Conservation (phyloP, 352 stramenopile genomes). For the Phytophthora fragariae region DNA sequence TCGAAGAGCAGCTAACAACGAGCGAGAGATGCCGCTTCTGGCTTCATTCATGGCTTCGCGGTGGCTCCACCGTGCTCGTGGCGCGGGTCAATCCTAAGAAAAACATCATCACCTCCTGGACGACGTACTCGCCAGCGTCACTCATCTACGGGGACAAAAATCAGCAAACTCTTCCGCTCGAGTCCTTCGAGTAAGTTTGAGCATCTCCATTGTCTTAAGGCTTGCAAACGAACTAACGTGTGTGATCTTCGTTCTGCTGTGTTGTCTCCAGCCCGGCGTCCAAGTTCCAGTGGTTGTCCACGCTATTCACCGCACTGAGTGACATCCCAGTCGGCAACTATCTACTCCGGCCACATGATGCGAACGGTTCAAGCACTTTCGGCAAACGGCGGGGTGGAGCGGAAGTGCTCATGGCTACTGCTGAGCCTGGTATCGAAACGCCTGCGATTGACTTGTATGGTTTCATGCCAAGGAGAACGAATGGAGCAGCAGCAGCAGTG, state of each 20-base stretch:
- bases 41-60: conserved; percentile 84
- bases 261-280: conserved; percentile 36
- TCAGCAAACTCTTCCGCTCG: conserved; percentile 35
- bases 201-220: background rate
- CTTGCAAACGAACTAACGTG: background rate
- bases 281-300: conserved; percentile 48
- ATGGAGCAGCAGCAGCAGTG: conserved; percentile 2
- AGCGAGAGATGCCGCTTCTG: conserved; percentile 73
- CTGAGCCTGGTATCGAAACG: conserved; percentile 6
- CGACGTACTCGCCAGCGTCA: conserved; percentile 52
- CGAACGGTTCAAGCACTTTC: conserved; percentile 23
- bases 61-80: conserved; percentile 61
- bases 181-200: conserved; percentile 68
- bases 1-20: conserved; percentile 65
- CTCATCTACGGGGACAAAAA: conserved; percentile 53
- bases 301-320: conserved; percentile 37
- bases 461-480: conserved; percentile 37
- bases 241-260: background rate
- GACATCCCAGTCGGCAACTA: conserved; percentile 52
- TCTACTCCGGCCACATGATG: conserved; percentile 35
- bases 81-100: conserved; percentile 51
- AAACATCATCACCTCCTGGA: conserved; percentile 48
- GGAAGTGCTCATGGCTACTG: conserved; percentile 37
- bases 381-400: conserved; percentile 23
- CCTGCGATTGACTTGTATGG: conserved; percentile 51